These are phyloP conservation scores for Lipomyces starkeyi DNA, from an alignment of 805 yeast species.

Conservation along the genomic window DNA sequence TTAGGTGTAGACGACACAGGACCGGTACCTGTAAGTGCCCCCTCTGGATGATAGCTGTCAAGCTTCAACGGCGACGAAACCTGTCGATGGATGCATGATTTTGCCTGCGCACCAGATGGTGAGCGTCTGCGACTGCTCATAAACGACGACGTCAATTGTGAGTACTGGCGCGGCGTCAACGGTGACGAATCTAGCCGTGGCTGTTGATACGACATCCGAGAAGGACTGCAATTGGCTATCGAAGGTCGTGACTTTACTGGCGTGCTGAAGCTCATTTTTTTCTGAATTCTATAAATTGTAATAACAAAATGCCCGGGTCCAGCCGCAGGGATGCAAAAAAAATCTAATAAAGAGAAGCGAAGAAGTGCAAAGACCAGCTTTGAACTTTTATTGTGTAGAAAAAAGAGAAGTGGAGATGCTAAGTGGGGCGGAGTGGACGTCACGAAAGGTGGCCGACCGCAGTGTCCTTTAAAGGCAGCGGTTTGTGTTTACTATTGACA, in stretches of 20 bases:
- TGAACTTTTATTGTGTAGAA: slow-evolving; percentile 12
- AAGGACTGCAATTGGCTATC: slow-evolving; percentile 36
- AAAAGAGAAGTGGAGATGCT: slow-evolving; percentile 8
- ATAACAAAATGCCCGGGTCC: slow-evolving; percentile 22
- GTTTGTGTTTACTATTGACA: not conserved
- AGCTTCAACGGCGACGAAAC: slow-evolving; percentile 53
- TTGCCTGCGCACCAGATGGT: slow-evolving; percentile 14
- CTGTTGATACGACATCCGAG: slow-evolving; percentile 29
- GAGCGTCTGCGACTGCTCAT: slow-evolving; percentile 21
- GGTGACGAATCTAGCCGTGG: slow-evolving; percentile 39
- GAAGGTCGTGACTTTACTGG: slow-evolving; percentile 37
- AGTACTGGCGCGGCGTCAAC: slow-evolving; percentile 27
- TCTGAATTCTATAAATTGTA: not conserved
- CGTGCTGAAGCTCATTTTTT: slow-evolving; percentile 36
- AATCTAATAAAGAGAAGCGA: slow-evolving; percentile 20
- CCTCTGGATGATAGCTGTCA: slow-evolving; percentile 52
- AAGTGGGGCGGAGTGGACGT: slow-evolving; percentile 7
- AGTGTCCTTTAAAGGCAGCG: too few relatives aligned
- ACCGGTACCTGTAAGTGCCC: slow-evolving; percentile 47
- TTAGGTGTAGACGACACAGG: slow-evolving; percentile 45
- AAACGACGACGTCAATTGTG: slow-evolving; percentile 24
- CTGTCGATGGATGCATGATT: slow-evolving; percentile 35
- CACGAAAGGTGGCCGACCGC: too few relatives aligned
- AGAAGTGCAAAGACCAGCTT: slow-evolving; percentile 35
- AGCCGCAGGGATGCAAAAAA: slow-evolving; percentile 21